Base-by-base conservation (phyloP, 73 alveolate genomes). In the Blepharisma japonicum region DNA sequence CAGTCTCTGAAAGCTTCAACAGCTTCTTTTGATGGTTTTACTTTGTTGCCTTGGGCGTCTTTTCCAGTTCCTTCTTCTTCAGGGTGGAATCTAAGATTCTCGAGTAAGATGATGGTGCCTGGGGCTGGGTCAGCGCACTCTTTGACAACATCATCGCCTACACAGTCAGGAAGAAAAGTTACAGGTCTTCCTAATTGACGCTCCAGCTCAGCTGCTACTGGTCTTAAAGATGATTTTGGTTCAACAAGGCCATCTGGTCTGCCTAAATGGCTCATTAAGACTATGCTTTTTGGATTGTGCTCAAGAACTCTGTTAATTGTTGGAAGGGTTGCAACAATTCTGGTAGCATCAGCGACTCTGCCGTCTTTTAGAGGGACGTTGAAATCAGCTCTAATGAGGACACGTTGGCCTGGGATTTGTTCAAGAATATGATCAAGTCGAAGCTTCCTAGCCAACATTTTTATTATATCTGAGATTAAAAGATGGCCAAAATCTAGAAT, bases 371-470 rank as follows among this genome's bases (percentile, higher is more conserved):
- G 72, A 6, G 99, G 99, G 45, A 95, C 99, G 80, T 95, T 95
- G 97, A 91, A 94, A 87, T 95, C 99, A 38, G 86, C 98, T 72
- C 99, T 85, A 87, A 95, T 84, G 55, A 93, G 83, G 72, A 95
- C 89, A 81, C 98, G 83, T 86, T 89, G 81, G 79, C 82, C 95
- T 70, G 27, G n/a, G 25, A 70, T 14, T 70, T 70, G 23, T 25
- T n/a, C n/a, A 39, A 47, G 55, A 25, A 70, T 5, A 18, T 70
- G 56, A 0, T 11, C 25, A 39, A 70, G 56, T 54, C 68, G 25
- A 18, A 70, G 61, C 6, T 70, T 70, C n/a, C 80, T 39, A n/a
- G 80, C 56, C 61, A 70, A 54, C 80, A 70, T 70, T 70, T 70
- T 21, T 53, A 53, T 53, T 32, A 32, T 32, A 32, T 32, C 42